phyloP scores from a whole-genome alignment of 192 early-diverging fungal genomes.

The Haplosporangium gracile region DNA sequence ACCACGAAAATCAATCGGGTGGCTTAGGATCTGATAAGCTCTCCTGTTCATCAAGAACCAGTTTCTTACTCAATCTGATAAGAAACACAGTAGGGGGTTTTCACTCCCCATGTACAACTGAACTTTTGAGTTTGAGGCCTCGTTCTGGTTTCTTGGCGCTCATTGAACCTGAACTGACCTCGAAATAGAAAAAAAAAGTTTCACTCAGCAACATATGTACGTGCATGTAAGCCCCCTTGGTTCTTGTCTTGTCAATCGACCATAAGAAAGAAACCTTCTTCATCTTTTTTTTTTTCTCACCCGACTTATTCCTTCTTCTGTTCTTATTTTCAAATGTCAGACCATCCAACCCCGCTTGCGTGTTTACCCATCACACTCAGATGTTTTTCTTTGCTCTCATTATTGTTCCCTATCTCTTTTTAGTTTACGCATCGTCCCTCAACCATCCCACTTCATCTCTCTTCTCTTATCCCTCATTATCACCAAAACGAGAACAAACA shows the following conservation, averaged over 20 bases:
- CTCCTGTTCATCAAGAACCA: neutral
- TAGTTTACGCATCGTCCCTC: neutral
- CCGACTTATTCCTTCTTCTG: neutral
- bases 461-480: neutral
- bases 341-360: neutral
- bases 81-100: neutral
- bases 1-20: conserved; percentile 13
- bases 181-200: neutral
- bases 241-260: neutral
- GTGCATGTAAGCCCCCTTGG: neutral
- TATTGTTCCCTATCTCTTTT: neutral
- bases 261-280: neutral
- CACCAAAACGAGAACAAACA: neutral
- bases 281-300: neutral
- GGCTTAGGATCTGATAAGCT: conserved; percentile 35
- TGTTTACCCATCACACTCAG: neutral
- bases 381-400: neutral
- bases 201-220: neutral
- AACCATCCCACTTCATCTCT: too few species aligned
- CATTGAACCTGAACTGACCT: conserved; percentile 1
- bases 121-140: neutral
- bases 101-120: neutral
- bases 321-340: neutral
- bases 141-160: conserved; percentile 2
- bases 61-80: neutral